Percentiles rank a stretch among this genome's conserved stretches.
These are phyloP conservation scores for Stagonosporopsis tanaceti DNA, from an alignment of 2,329 filamentous ascomycete species.

Conservation along the genomic window DNA sequence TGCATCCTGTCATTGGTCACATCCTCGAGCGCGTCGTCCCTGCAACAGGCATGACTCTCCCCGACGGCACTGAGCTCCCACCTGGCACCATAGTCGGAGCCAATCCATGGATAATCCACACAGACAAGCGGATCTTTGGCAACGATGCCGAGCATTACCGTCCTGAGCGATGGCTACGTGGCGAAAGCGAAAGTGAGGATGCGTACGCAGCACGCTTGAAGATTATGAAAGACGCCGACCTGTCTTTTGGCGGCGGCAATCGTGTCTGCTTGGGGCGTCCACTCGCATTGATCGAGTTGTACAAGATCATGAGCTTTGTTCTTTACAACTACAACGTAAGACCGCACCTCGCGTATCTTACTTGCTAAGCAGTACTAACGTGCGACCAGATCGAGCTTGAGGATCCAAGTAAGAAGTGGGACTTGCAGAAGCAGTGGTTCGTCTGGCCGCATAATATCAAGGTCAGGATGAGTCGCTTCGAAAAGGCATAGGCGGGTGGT, in stretches of 20 bases:
- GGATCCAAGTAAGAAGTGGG: conserved; percentile 49
- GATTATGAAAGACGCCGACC: conserved; percentile 46
- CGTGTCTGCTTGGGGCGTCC: conserved; percentile 40
- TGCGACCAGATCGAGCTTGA: conserved; percentile 45
- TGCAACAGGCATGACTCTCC: conserved; percentile 26
- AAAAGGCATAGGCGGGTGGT: neutral
- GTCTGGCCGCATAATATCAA: conserved; percentile 48
- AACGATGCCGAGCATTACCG: conserved; percentile 27
- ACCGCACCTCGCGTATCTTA: neutral
- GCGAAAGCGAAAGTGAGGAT: conserved; percentile 20
- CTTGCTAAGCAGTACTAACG: neutral
- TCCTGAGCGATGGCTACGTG: conserved; percentile 47
- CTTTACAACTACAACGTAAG: conserved; percentile 55
- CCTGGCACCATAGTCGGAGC: conserved; percentile 45
- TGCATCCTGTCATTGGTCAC: conserved; percentile 51
- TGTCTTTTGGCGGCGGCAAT: conserved; percentile 43
- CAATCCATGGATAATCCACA: conserved; percentile 42
- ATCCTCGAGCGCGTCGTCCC: conserved; percentile 45
- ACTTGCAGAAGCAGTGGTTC: conserved; percentile 54
- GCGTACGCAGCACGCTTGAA: conserved; percentile 31
- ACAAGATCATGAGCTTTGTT: conserved; percentile 63
- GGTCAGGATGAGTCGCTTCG: conserved; percentile 32
- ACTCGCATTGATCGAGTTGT: conserved; percentile 42
- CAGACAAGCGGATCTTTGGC: conserved; percentile 33
- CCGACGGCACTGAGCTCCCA: conserved; percentile 34